A percentile compares a stretch with the other conserved stretches of the same genome.
Evolutionary conservation across 768 basidiomycete species (phyloP).

Genomic region (Coprinellus micaceus): DNA sequence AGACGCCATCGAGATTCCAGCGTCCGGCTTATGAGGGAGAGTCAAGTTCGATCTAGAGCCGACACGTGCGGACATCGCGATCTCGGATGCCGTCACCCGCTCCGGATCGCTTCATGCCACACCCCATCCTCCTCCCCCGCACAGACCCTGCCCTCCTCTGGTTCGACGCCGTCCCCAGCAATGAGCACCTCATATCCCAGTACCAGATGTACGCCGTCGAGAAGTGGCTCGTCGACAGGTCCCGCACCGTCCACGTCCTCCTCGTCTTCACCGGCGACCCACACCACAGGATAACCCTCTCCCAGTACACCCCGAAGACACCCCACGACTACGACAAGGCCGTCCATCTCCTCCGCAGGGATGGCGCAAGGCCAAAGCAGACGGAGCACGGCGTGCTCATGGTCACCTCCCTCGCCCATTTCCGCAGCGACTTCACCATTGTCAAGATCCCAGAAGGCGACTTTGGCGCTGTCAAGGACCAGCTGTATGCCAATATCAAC

Average conservation of each 20-base stretch:
- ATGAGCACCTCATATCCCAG: constrained; percentile 36
- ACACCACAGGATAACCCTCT: constrained; percentile 46
- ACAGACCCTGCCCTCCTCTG: not conserved
- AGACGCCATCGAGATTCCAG: not conserved
- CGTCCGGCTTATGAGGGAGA: not conserved
- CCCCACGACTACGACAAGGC: constrained; percentile 48
- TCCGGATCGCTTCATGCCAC: constrained; percentile 4
- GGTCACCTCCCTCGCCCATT: constrained; percentile 82
- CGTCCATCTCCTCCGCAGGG: constrained; percentile 57
- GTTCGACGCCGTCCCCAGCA: not conserved
- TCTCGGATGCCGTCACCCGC: too few species aligned
- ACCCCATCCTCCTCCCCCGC: constrained; percentile 1
- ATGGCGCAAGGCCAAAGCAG: constrained; percentile 74
- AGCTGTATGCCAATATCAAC: constrained; percentile 78
- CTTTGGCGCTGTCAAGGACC: constrained; percentile 58
- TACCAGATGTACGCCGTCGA: constrained; percentile 87
- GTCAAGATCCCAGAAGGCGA: constrained; percentile 73
- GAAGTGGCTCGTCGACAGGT: constrained; percentile 76
- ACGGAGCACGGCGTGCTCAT: constrained; percentile 68
- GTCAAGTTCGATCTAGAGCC: not conserved
- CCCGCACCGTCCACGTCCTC: constrained; percentile 55
- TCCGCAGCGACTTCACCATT: constrained; percentile 84
- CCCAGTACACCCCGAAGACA: not conserved
- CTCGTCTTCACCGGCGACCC: constrained; percentile 77
- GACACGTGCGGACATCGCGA: constrained; percentile 1